phyloP scores from a whole-genome alignment of 768 basidiomycete genomes.

The Tephrocybe sp. region DNA sequence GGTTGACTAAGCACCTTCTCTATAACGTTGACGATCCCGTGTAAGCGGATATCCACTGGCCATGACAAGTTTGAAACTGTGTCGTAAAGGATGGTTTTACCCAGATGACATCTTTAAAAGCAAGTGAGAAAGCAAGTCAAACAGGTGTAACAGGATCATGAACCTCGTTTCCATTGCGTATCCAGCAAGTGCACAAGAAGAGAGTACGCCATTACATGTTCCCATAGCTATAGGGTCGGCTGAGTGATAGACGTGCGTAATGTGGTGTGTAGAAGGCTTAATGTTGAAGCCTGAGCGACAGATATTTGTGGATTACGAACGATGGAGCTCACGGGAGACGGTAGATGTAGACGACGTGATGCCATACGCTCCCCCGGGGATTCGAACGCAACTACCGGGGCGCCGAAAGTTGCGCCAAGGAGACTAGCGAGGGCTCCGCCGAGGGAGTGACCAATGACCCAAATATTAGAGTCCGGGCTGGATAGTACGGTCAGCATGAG shows the following conservation, averaged over 20 bases:
- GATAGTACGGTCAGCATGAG: not conserved
- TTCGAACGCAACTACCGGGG: slow-evolving; percentile 86
- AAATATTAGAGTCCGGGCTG: slow-evolving; percentile 81
- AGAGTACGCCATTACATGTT: slow-evolving; percentile 78
- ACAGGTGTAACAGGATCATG: slow-evolving; percentile 17
- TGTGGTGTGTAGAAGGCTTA: slow-evolving; percentile 71
- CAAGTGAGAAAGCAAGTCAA: not conserved
- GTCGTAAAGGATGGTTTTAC: slow-evolving; percentile 86
- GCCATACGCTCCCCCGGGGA: slow-evolving; percentile 86
- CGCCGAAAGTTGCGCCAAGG: slow-evolving; percentile 86
- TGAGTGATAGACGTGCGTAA: slow-evolving; percentile 92
- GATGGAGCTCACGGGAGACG: slow-evolving; percentile 62
- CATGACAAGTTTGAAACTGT: slow-evolving; percentile 86
- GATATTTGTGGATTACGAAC: not conserved
- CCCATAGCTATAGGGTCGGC: slow-evolving; percentile 96
- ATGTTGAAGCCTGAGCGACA: not conserved
- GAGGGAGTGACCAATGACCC: slow-evolving; percentile 80
- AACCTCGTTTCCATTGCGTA: slow-evolving; percentile 84
- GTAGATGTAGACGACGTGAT: slow-evolving; percentile 78
- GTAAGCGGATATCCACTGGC: slow-evolving; percentile 80
- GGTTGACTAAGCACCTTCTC: slow-evolving; percentile 68
- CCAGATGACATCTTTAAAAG: slow-evolving; percentile 72
- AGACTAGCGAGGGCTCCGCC: slow-evolving; percentile 78
- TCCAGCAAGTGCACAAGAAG: slow-evolving; percentile 83
- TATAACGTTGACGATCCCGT: slow-evolving; percentile 78